Evolutionary conservation across 2,329 filamentous ascomycete genomes (phyloP).

Genomic region (Alternaria dauci): DNA sequence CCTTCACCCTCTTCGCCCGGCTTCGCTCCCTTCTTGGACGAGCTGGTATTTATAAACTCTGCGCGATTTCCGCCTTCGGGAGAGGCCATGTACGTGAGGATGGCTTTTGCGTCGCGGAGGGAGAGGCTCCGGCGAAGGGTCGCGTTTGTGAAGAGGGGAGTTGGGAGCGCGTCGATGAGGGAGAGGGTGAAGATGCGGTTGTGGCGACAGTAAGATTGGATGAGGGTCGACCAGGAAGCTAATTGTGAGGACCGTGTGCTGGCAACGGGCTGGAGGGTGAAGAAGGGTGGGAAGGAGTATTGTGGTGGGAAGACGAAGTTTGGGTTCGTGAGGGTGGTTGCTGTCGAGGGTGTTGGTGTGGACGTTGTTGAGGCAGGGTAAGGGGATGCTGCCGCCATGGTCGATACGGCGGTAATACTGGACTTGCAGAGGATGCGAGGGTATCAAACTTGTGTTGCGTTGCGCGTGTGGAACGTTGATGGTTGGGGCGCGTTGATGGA

Average conservation of each 20-base stretch:
- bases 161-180: conserved; percentile 63
- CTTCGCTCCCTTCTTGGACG: conserved; percentile 22
- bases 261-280: conserved; percentile 79
- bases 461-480: not conserved
- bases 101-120: conserved; percentile 61
- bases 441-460: not conserved
- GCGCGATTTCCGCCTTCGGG: conserved; percentile 63
- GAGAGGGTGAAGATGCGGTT: conserved; percentile 79
- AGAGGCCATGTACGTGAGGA: conserved; percentile 65
- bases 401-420: not conserved
- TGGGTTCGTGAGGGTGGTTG: conserved; percentile 14
- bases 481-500: conserved; percentile 9
- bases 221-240: conserved; percentile 83
- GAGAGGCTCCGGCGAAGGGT: conserved; percentile 56
- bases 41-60: conserved; percentile 66
- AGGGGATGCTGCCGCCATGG: conserved; percentile 26
- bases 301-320: conserved; percentile 56
- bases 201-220: conserved; percentile 83
- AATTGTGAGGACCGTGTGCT: conserved; percentile 78
- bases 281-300: conserved; percentile 85
- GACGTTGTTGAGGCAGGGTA: conserved; percentile 15
- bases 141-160: conserved; percentile 65
- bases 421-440: not conserved
- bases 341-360: conserved; percentile 15
- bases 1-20: conserved; percentile 41